Conservation (phyloP, 2,329 filamentous ascomycete species). For the Kalmusia sp. region DNA sequence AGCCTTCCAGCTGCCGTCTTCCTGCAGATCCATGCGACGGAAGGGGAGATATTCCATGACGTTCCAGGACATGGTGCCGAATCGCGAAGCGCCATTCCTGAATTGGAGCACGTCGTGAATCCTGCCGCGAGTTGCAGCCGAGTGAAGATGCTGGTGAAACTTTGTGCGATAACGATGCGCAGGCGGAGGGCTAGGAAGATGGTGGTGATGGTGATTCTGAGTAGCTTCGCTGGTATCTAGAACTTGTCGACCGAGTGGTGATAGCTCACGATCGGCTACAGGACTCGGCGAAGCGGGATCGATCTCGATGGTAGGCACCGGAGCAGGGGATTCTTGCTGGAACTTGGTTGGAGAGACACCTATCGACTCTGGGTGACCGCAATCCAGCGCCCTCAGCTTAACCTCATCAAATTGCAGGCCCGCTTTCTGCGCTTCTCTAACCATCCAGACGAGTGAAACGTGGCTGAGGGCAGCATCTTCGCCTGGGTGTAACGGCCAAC, state of each 20-base stretch:
- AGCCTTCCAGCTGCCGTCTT: slow-evolving; percentile 77
- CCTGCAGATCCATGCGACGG: slow-evolving; percentile 77
- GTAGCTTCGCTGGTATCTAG: background rate
- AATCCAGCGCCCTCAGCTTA: slow-evolving; percentile 72
- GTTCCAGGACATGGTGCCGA: slow-evolving; percentile 72
- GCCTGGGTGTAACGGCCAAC: slow-evolving; percentile 66
- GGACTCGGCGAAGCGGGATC: slow-evolving; percentile 22
- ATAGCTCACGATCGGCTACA: background rate
- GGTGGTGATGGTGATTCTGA: slow-evolving; percentile 24
- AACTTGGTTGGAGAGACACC: background rate
- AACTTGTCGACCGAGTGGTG: background rate
- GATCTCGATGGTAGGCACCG: slow-evolving; percentile 41
- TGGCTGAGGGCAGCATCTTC: slow-evolving; percentile 70
- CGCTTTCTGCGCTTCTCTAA: slow-evolving; percentile 68
- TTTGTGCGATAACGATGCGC: slow-evolving; percentile 17
- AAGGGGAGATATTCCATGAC: slow-evolving; percentile 85
- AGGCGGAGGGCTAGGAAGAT: background rate
- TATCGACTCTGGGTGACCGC: slow-evolving; percentile 55
- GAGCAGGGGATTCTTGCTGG: slow-evolving; percentile 9
- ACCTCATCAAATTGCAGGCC: slow-evolving; percentile 74
- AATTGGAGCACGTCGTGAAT: slow-evolving; percentile 77
- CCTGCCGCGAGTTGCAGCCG: slow-evolving; percentile 59
- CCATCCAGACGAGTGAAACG: slow-evolving; percentile 74
- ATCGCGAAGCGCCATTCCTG: slow-evolving; percentile 62
- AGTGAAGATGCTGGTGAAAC: slow-evolving; percentile 67